Conservation (phyloP, 106 monocot species). For the Acorus calamus region DNA sequence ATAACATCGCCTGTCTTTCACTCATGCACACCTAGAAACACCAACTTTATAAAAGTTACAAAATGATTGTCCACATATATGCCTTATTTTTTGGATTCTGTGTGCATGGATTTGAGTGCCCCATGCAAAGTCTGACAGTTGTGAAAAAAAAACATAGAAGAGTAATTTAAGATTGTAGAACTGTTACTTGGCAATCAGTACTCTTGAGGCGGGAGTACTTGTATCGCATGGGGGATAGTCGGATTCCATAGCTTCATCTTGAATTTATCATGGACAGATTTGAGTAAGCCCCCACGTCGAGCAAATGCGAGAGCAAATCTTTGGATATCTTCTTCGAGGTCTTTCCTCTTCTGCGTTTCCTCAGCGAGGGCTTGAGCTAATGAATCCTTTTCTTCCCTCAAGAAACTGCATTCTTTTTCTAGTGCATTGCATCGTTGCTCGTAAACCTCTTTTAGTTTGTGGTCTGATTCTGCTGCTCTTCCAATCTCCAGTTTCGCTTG, state of each 20-base stretch:
- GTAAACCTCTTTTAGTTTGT: conserved; percentile 15
- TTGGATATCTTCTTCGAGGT: not conserved
- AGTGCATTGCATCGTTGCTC: conserved; percentile 26
- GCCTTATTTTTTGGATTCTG: too few relatives aligned
- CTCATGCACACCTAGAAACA: too few relatives aligned
- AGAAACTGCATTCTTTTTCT: conserved; percentile 34
- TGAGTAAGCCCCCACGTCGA: not conserved
- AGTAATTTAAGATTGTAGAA: too few relatives aligned
- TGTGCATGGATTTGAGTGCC: too few relatives aligned
- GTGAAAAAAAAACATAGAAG: too few relatives aligned
- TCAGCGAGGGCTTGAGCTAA: conserved; percentile 13
- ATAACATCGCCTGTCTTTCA: too few relatives aligned
- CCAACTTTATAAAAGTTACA: too few relatives aligned
- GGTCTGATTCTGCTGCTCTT: conserved; percentile 24
- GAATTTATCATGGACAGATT: not conserved
- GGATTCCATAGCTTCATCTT: not conserved
- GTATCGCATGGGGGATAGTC: not conserved
- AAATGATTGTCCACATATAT: too few relatives aligned
- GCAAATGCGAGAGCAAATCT: not conserved
- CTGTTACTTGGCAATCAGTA: too few relatives aligned
- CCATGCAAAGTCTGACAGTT: too few relatives aligned
- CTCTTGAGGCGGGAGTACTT: too few relatives aligned
- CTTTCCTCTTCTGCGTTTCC: not conserved
- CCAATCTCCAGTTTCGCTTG: conserved; percentile 10
- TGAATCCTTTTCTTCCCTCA: conserved; percentile 53